phyloP scores from a whole-genome alignment of 306 rosid genomes.

The Quercus berberidifolia region DNA sequence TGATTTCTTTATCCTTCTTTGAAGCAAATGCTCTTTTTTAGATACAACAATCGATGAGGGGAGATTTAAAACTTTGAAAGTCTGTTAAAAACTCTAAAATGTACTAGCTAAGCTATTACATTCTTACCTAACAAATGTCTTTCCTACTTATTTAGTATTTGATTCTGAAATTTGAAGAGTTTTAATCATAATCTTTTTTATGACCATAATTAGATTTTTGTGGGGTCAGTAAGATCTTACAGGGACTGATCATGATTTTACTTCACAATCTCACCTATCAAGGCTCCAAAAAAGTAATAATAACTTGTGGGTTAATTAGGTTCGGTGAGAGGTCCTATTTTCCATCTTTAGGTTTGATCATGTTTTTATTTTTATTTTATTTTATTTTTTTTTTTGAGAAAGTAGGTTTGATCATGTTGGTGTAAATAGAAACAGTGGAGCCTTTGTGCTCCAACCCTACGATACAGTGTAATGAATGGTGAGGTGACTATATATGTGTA shows the following conservation, averaged over 20 bases:
- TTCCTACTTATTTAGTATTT: neutral
- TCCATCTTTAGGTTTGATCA: conserved; percentile 14
- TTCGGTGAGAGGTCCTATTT: conserved; percentile 25
- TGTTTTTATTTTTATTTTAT: neutral
- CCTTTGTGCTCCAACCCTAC: neutral
- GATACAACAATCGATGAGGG: too few species aligned
- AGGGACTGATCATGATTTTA: conserved; percentile 12
- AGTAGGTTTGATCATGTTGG: conserved; percentile 13
- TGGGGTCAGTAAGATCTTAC: conserved; percentile 24
- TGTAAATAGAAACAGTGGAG: neutral
- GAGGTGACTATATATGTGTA: neutral
- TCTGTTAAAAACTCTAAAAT: too few species aligned
- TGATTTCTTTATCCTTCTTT: too few species aligned
- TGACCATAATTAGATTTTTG: conserved; percentile 13
- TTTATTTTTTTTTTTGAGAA: too few species aligned
- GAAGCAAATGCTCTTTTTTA: too few species aligned
- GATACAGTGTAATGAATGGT: conserved; percentile 7
- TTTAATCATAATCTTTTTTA: neutral
- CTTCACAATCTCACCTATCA: conserved; percentile 26
- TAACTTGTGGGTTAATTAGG: conserved; percentile 14
- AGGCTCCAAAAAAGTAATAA: conserved; percentile 7
- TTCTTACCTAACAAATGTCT: neutral
- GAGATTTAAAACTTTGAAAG: too few species aligned
- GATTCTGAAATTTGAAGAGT: neutral
- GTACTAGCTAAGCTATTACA: too few species aligned